phyloP scores from a whole-genome alignment of 2,329 filamentous ascomycete species.

The Colletotrichum cuscutae region DNA sequence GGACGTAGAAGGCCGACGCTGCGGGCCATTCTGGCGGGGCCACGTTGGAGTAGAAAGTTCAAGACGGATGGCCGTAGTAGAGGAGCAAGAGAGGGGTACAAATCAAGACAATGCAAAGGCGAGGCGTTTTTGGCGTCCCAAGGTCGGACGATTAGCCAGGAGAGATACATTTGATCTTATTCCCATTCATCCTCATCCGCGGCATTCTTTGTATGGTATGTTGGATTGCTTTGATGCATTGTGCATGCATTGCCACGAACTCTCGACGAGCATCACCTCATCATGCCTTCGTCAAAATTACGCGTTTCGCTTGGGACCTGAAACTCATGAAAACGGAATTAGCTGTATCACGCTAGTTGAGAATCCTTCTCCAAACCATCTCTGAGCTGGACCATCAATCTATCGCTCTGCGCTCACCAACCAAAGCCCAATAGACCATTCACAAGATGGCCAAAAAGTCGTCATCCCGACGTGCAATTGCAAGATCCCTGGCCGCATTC shows the following conservation, averaged over 20 bases:
- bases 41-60: too few relatives aligned
- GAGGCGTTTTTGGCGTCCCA: constrained; percentile 28
- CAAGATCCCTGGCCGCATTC: background rate
- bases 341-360: background rate
- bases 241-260: too few relatives aligned
- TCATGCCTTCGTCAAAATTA: too few relatives aligned
- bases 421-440: background rate
- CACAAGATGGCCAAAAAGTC: background rate
- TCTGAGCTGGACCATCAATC: background rate
- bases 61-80: background rate
- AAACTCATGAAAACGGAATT: background rate
- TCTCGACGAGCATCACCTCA: too few relatives aligned
- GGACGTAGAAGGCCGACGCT: too few relatives aligned
- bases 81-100: background rate
- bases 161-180: background rate
- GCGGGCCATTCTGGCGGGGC: too few relatives aligned
- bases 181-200: too few relatives aligned
- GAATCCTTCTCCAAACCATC: too few relatives aligned
- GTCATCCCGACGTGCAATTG: background rate
- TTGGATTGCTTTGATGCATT: too few relatives aligned
- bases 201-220: too few relatives aligned
- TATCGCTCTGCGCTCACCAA: background rate
- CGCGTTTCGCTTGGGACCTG: background rate
- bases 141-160: background rate
- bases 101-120: background rate